Conservation (phyloP, 768 basidiomycete species). For the Porphyrellus cyaneotinctus region DNA sequence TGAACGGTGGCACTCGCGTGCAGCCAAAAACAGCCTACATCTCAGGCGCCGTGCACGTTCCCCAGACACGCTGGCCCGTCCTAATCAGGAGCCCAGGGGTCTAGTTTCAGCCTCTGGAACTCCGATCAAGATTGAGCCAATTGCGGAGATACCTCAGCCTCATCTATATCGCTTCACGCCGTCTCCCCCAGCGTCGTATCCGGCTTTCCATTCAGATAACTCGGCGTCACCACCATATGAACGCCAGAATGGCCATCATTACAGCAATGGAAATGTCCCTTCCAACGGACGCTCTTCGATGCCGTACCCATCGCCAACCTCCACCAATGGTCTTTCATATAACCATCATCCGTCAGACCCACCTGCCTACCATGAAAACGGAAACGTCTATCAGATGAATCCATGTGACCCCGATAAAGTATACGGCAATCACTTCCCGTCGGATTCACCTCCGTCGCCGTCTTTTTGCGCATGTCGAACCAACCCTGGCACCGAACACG, state of each 20-base stretch:
- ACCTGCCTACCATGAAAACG: conserved; percentile 32
- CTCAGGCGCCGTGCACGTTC: conserved; percentile 39
- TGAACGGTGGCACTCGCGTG: conserved; percentile 85
- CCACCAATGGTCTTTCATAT: conserved; percentile 33
- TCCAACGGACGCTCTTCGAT: conserved; percentile 27
- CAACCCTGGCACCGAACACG: conserved; percentile 53
- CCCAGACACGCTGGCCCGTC: conserved; percentile 31
- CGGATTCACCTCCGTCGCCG: conserved; percentile 33
- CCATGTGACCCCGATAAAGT: conserved; percentile 34
- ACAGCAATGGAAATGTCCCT: conserved; percentile 29
- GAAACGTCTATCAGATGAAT: conserved; percentile 35
- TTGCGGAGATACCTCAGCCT: conserved; percentile 43
- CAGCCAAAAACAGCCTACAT: conserved; percentile 58
- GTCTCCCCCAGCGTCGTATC: conserved; percentile 54
- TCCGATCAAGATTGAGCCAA: conserved; percentile 66
- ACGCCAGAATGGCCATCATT: conserved; percentile 33
- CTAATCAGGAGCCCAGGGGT: conserved; percentile 37
- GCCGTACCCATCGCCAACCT: conserved; percentile 34
- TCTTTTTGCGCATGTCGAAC: conserved; percentile 60
- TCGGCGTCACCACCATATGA: conserved; percentile 35
- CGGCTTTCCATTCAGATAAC: conserved; percentile 46
- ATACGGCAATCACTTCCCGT: conserved; percentile 30
- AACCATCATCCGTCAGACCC: conserved; percentile 33
- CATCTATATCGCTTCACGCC: conserved; percentile 69
- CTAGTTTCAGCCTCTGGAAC: conserved; percentile 46